Evolutionary conservation across 2,329 filamentous ascomycete species (phyloP).

Genomic region (Aspergillus pseudoterreus): DNA sequence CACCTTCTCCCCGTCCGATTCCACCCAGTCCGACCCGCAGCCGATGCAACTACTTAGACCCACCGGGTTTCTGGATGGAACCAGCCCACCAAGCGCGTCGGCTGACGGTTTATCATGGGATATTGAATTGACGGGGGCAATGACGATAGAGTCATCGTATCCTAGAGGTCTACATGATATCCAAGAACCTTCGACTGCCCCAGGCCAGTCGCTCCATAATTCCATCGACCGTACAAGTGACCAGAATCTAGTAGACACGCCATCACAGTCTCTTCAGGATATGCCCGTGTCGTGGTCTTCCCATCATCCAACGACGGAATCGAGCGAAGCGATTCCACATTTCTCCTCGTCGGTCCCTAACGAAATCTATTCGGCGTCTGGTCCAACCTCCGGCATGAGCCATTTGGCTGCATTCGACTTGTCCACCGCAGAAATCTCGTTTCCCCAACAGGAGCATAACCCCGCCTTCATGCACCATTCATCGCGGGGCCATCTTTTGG

Average conservation of each 20-base stretch:
- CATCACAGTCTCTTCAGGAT: constrained; percentile 13
- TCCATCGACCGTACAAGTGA: constrained; percentile 13
- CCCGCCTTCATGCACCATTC: constrained; percentile 29
- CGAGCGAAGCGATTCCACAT: constrained; percentile 15
- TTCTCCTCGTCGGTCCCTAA: constrained; percentile 17
- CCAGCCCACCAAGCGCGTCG: constrained; percentile 3
- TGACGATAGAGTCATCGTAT: constrained; percentile 14
- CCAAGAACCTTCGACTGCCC: constrained; percentile 17
- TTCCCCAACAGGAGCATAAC: constrained; percentile 27
- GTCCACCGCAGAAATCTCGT: constrained; percentile 31
- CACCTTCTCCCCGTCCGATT: constrained; percentile 10
- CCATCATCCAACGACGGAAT: constrained; percentile 7
- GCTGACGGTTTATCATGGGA: constrained; percentile 14
- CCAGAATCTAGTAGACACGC: constrained; percentile 20
- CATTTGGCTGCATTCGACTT: constrained; percentile 28
- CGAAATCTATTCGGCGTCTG: constrained; percentile 18
- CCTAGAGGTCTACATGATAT: constrained; percentile 20
- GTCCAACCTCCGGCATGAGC: constrained; percentile 22
- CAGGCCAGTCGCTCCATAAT: constrained; percentile 14
- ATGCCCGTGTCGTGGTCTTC: constrained; percentile 20
- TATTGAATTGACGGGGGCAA: constrained; percentile 7
- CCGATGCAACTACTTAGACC: constrained; percentile 5
- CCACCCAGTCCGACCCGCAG: constrained; percentile 4
- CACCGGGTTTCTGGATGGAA: constrained; percentile 4
- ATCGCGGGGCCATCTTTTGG: neutral